A percentile compares a stretch with the other conserved stretches of the same genome.
Evolutionary conservation across 495 filamentous ascomycete species (phyloP).

Genomic region (Penicillium subrubescens): DNA sequence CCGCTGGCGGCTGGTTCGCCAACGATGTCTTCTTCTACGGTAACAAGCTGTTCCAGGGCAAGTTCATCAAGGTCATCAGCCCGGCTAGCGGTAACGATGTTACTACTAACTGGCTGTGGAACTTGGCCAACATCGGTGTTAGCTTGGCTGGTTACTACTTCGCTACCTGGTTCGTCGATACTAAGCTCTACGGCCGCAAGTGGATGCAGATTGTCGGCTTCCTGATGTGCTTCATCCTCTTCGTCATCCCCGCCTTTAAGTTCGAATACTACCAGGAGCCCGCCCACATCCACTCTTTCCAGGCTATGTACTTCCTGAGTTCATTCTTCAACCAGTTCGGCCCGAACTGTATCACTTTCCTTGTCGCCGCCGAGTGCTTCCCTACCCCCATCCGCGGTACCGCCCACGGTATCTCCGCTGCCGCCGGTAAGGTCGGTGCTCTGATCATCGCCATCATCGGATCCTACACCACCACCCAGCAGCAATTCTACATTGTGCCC

Average conservation of each 20-base stretch:
- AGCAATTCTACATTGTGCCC: slow-evolving; percentile 81
- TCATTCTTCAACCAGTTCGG: slow-evolving; percentile 97
- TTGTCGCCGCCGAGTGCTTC: slow-evolving; percentile 86
- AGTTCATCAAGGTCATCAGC: slow-evolving; percentile 78
- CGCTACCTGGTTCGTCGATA: slow-evolving; percentile 76
- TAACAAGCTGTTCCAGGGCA: slow-evolving; percentile 90
- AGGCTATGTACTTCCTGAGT: slow-evolving; percentile 86
- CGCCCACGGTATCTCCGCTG: slow-evolving; percentile 85
- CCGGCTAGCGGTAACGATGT: slow-evolving; percentile 55
- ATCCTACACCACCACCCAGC: slow-evolving; percentile 77
- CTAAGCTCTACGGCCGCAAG: slow-evolving; percentile 89
- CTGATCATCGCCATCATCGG: slow-evolving; percentile 79
- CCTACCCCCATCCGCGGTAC: slow-evolving; percentile 85
- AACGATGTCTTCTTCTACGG: slow-evolving; percentile 97
- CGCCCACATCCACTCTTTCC: slow-evolving; percentile 73
- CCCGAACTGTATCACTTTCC: slow-evolving; percentile 87
- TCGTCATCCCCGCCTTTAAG: slow-evolving; percentile 80
- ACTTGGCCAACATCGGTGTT: slow-evolving; percentile 79
- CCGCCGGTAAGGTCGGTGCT: slow-evolving; percentile 78
- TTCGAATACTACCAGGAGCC: slow-evolving; percentile 71
- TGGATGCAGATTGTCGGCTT: slow-evolving; percentile 90
- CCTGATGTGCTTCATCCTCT: slow-evolving; percentile 81
- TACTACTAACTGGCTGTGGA: slow-evolving; percentile 82
- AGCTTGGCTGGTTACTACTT: slow-evolving; percentile 79
- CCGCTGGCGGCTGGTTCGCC: slow-evolving; percentile 79